Conservation (phyloP, 805 yeast species). For the Grigorovia jiainica region DNA sequence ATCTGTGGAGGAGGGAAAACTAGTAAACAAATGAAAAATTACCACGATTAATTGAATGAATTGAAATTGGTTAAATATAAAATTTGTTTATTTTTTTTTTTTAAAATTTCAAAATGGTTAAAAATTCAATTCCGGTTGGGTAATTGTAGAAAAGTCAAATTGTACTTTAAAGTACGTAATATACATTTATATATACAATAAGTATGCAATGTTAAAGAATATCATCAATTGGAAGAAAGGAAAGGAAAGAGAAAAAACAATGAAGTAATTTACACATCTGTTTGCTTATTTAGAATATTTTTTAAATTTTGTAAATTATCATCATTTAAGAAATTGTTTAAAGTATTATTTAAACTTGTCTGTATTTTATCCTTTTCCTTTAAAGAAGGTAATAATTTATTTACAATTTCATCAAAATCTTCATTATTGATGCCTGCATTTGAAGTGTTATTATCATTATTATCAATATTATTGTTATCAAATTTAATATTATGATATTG, state of each 20-base stretch:
- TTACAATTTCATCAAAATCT: not conserved
- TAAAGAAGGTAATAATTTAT: slow-evolving; percentile 1
- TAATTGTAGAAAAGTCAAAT: not conserved
- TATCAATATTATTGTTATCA: not conserved
- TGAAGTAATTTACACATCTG: not conserved
- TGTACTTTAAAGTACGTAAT: not conserved
- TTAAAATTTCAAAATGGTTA: not conserved
- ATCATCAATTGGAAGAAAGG: too few species aligned
- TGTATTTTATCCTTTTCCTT: not conserved
- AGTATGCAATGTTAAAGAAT: not conserved
- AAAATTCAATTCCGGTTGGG: not conserved
- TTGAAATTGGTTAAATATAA: not conserved
- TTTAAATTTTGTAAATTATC: not conserved
- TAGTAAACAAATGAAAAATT: too few species aligned
- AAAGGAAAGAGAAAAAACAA: too few species aligned
- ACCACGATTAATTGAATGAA: too few species aligned
- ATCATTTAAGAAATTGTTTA: not conserved
- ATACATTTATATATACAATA: too few species aligned
- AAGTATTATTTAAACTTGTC: not conserved
- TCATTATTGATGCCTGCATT: not conserved
- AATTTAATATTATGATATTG: not conserved
- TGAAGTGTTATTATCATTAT: not conserved
- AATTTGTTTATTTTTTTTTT: not conserved
- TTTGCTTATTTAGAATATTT: not conserved
- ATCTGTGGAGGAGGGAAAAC: too few species aligned